Base-by-base conservation (phyloP, 352 stramenopile genomes). In the Globisporangium mamillatum region DNA sequence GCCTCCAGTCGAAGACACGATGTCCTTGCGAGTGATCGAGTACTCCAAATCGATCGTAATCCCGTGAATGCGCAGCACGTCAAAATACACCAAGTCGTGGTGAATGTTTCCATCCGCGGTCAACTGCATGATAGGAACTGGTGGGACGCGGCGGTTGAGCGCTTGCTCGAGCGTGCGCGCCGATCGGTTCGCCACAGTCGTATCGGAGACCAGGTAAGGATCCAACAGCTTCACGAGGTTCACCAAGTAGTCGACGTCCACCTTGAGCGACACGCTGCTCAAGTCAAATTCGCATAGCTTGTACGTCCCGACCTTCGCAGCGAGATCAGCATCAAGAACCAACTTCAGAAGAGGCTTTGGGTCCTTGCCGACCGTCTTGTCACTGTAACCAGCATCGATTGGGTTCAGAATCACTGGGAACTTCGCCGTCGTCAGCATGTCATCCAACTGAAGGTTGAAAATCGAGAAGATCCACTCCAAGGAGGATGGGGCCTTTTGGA, bases 401-500 rank as follows among this genome's bases (percentile, higher is more conserved):
- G 86, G 88, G 72, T 92, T 93, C 67, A 96, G 70, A 27, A 96
- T 91, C 7, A 94, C 88, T 8, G 88, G 85, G 72, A 94, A 96
- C 64, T 91, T 90, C 1, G 88, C 86, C 20, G 70, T 88, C 18
- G 81, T 67, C 20, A 96, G 73, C 88, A 96, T 96, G 72, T 96
- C 92, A 63, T 96, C 88, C 22, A 93, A 69, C 74, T 96, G 88
- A 24, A 85, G 83, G 67, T 94, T 84, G 58, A 93, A 82, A 27
- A 96, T 74, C 9, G 85, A 92, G 29, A 92, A 83, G 10, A 77
- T 78, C 86, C 86, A 96, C 66, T 89, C 75, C 24, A 94, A 63
- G 14, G 88, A 92, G n/a, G 79, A 64, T 12, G 86, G 82, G 0
- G 74, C 66, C 46, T 93, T 96, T 67, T 89, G 81, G 18, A 94